Base-by-base conservation (phyloP, 495 filamentous ascomycete genomes). In the Amorphotheca resinae region DNA sequence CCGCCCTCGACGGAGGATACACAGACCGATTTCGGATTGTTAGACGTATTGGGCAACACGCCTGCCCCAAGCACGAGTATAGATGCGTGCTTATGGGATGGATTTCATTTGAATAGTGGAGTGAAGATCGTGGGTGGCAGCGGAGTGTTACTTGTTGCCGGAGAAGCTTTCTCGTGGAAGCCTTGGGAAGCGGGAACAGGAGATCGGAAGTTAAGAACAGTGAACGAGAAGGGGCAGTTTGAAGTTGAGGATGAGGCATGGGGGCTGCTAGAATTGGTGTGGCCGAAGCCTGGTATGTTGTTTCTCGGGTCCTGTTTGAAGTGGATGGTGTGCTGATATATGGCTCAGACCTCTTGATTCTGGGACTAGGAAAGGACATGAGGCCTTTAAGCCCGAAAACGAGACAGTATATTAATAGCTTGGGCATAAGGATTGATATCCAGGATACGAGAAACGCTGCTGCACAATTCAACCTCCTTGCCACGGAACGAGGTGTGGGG, bases 371-470 rank as follows among this genome's bases (percentile, higher is more conserved):
- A n/a, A 69, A 68, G 3, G 64, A 67, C 12, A 82, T 87, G 26
- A 61, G 76, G 36, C 85, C 87, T 2, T 53, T 96, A 5, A 78
- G 81, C n/a, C 81, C 84, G 1, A 69, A 75, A 47, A 82, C 82
- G 38, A 74, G 82, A 50, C 65, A 67, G 45, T 65, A 73, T 48
- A 77, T 99, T 42, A 81, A 77, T 52, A 71, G 71, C 17, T 49
- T 96, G 42, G 91, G 91, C 0, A 80, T 99, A 45, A 70, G 84
- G 46, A 65, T 96, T 21, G 91, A 99, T 53, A 72, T 95, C 9
- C 73, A 84, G 59, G 91, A 95, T 67, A 99, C 91, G 26, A 67
- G 86, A 45, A 95, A 95, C 65, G 91, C 91, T 16, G 87, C 88
- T 14, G 80, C 86, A 41, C 86, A 88, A 66, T 93, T 84, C 54